Percentiles rank a stretch among this genome's conserved stretches.
These are phyloP conservation scores for Annulohypoxylon moriforme DNA, from an alignment of 495 filamentous ascomycete genomes.

Conservation along the genomic window DNA sequence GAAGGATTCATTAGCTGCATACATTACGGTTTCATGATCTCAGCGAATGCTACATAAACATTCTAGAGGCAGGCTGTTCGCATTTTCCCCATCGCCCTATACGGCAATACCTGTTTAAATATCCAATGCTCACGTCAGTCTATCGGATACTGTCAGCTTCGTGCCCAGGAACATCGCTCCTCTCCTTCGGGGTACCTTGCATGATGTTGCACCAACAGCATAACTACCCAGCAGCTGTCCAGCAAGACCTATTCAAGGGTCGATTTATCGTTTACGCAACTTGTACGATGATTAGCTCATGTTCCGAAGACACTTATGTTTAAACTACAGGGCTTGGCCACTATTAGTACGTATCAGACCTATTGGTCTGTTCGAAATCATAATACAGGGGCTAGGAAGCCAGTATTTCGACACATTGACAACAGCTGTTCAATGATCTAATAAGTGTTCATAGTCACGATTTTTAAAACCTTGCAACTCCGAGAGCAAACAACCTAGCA, in stretches of 20 bases:
- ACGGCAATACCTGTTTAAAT: slow-evolving; percentile 12
- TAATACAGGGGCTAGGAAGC: not conserved
- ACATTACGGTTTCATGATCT: slow-evolving; percentile 39
- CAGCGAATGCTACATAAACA: slow-evolving; percentile 28
- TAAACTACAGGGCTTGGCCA: not conserved
- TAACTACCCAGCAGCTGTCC: not conserved
- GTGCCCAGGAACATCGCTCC: slow-evolving; percentile 16
- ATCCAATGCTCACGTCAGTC: slow-evolving; percentile 40
- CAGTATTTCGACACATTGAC: not conserved
- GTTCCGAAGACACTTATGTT: not conserved
- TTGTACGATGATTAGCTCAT: not conserved
- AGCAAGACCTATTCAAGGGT: not conserved
- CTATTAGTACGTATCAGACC: not conserved
- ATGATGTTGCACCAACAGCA: slow-evolving; percentile 14
- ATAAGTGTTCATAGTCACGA: not conserved
- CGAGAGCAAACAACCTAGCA: not conserved
- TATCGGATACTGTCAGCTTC: slow-evolving; percentile 8
- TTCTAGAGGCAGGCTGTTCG: slow-evolving; percentile 12
- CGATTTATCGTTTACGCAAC: not conserved
- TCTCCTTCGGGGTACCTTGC: slow-evolving; percentile 35
- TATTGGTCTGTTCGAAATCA: not conserved
- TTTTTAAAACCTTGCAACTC: not conserved
- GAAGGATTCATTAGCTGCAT: slow-evolving; percentile 41
- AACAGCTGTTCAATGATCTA: not conserved
- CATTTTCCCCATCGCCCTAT: slow-evolving; percentile 10